Base-by-base conservation (phyloP, 805 yeast genomes). In the Wickerhamiella vanderwaltii region DNA sequence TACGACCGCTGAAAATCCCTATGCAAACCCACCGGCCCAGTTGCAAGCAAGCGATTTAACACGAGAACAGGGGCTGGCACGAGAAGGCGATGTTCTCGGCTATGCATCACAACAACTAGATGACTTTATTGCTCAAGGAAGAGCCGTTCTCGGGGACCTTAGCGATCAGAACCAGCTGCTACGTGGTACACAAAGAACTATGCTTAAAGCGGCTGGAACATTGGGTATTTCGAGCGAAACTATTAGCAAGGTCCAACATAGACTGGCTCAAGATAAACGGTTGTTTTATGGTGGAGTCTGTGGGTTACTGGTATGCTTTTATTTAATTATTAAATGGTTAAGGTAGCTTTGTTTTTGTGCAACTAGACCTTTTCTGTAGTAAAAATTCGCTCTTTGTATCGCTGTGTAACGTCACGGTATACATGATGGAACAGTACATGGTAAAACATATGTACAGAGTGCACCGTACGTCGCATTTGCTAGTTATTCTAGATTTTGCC, bases 181-280 rank as follows among this genome's bases (percentile, higher is more conserved):
- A 43, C 64, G 69, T 43, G 66, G 66, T 45, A 68, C 88, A 23
- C 84, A 79, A 48, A 61, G 67, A 32, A 73, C 69, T 48, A 68
- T 91, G 64, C 73, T 77, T 35, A 70, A 75, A 39, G 72, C 82
- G 19, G 73, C 91, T 47, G 68, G 73, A 36, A 85, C 95, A 1
- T 67, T 91, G 45, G 96, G 96, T 5, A 80, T 91, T 1, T 81
- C 94, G 25, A 77, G 75, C 48, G 79, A 79, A 12, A 88, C 97
- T 1, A 85, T 91, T 35, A 67, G 80, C 43, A 68, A 71, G 41
- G 79, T 88, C 24, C 91, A 86, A 60, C 72, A 75, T 50, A 71
- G 94, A 43, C 88, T 94, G 9, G 73, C 72, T 51, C 79, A 84
- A 57, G 97, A 88, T 58, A 86, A 86, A 57, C 72, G 84, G 68